Evolutionary conservation across 371 early-diverging fungal species (phyloP), one percentile per base, ranked within the genome.

Genomic region (Mycotypha africana): DNA sequence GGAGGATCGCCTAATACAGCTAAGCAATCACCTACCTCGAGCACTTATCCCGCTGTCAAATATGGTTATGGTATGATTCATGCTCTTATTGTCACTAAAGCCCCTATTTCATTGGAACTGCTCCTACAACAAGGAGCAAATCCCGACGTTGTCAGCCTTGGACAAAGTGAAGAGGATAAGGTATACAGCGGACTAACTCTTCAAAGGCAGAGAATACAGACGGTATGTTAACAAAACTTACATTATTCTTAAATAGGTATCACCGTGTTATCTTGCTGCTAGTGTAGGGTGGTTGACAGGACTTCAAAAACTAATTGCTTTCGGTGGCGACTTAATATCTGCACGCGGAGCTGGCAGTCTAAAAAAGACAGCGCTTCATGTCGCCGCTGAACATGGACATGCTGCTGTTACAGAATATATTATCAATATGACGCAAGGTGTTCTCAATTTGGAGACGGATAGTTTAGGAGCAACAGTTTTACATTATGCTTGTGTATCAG

Each of bases 31-130:
- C 50, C 60, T 15, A n/a, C n/a, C n/a, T n/a, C n/a, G n/a, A n/a
- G n/a, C n/a, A 49, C 63, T 19, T 25, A 42, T 6, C 26, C 60
- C 40, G 20, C 49, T 46, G 56, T 69, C 35, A 66, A 63, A 34
- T 66, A 73, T 37, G 73, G 73, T 11, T 69, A 60, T 55, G 73
- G 73, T 15, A 62, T 73, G 64, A 59, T 73, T 38, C 73, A 73
- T 47, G 69, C 69, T 26, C 44, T 63, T 12, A 60, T 73, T 47
- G 60, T 69, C 33, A 60, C 58, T 21, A 63, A 64, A 42, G 51
- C 67, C 12, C 52, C 65, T 38, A 45, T 40, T 2, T 42, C 62
- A 1, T 40, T 73, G 0, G 70, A 68, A 36, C 22, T 64, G 19
- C 56, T 69, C 28, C 49, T 73, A 21, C 62, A 73, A 28, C 61